Base-by-base conservation (phyloP, 2,329 filamentous ascomycete genomes). In the Penicillium sp. region DNA sequence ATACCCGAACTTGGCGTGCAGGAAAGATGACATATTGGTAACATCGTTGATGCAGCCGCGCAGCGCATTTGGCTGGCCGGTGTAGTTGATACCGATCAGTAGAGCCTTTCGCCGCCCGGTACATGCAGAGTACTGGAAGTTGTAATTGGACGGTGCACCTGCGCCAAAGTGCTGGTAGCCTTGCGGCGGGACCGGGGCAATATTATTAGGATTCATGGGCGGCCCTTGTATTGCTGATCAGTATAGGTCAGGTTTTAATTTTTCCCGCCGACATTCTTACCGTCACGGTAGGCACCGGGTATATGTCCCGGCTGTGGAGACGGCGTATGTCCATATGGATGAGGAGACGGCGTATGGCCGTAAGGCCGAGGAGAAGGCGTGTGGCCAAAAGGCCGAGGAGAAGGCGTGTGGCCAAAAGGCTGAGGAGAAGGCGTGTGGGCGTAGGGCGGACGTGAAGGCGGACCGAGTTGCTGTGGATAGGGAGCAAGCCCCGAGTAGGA, bases 41-140 rank as follows among this genome's bases (percentile, higher is more conserved):
- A 96, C 92, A 70, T 97, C 92, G 71, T 97, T 96, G 78, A 96
- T 96, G 67, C 92, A 97, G 31, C 92, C 92, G 54, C 89, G 80
- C 27, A 96, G 79, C 76, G 95, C 88, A 40, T 92, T 92, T 46
- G 89, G 83, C 74, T 96, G 92, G 44, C 89, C 87, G 67, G 95
- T 94, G 74, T 97, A 96, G 76, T 96, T 96, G 78, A 96, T 96
- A 38, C 92, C 92, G 61, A 96, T 92, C 47, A 97, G 76, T 14
- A 96, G 78, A 2, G 92, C 92, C 74, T 95, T 96, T 66, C 92
- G 81, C 57, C 86, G 83, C 46, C 92, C 92, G 3, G 88, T 95
- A 70, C 92, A 97, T 57, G 87, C 86, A 40, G 91, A 96, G 73
- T 96, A 96, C 71, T 92, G 89, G 73, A 92, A 97, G n/a, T 81